These are phyloP conservation scores for bread wheat (Triticum aestivum) DNA, from an alignment of 176 grass and related monocot species.

Conservation along the genomic window IWGSC_CS_RefSeq_v2.1 NC_057803.1:12326170-12326669, in stretches of 20 bases:
- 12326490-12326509: too few relatives aligned
- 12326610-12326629: too few relatives aligned
- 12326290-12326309: neutral
- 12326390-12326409: neutral
- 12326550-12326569: neutral
- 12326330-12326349: neutral
- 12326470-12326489: neutral
- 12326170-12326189: conserved; percentile 50
- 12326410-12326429: neutral
- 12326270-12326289: neutral
- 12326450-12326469: neutral
- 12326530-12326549: neutral
- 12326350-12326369: neutral
- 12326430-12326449: neutral
- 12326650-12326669: too few relatives aligned
- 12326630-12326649: too few relatives aligned
- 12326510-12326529: neutral
- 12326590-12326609: too few relatives aligned
- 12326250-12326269: neutral
- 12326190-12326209: conserved; percentile 29
- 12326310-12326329: conserved; percentile 5
- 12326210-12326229: neutral
- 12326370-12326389: neutral
- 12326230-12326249: neutral
- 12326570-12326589: too few relatives aligned